Evolutionary conservation across 2,329 filamentous ascomycete genomes (phyloP).

Genomic region (Ascochyta clinopodiicola): DNA sequence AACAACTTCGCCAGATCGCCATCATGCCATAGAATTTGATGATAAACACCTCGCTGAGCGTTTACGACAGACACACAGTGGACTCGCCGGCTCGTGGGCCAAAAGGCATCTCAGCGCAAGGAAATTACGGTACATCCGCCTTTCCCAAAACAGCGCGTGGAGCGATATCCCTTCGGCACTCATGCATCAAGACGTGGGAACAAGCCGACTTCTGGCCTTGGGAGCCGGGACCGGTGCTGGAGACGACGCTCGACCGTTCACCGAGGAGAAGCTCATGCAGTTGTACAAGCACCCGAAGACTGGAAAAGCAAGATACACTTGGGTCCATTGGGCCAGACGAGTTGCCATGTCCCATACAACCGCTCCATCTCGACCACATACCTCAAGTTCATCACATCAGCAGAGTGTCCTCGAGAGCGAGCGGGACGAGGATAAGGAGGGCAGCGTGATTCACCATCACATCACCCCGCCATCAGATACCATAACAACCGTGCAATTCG

Average conservation of each 20-base stretch:
- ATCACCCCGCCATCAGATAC: conserved; percentile 1
- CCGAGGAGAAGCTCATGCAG: conserved; percentile 48
- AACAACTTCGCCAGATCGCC: conserved; percentile 22
- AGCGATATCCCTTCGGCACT: conserved; percentile 15
- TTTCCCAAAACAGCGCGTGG: conserved; percentile 26
- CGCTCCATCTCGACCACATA: conserved; percentile 1
- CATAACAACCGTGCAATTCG: conserved; percentile 36
- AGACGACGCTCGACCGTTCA: conserved; percentile 36
- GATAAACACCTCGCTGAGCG: conserved; percentile 33
- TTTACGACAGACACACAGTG: conserved; percentile 23
- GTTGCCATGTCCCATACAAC: conserved; percentile 26
- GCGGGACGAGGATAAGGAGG: conserved; percentile 6
- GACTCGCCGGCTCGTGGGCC: conserved; percentile 32
- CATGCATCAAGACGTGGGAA: neutral
- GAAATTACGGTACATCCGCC: conserved; percentile 26
- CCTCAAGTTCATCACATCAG: neutral
- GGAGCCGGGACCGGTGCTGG: conserved; percentile 17
- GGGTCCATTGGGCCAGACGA: conserved; percentile 53
- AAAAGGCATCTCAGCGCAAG: conserved; percentile 29
- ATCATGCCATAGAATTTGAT: conserved; percentile 32
- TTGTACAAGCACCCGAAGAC: conserved; percentile 42
- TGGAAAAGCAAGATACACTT: conserved; percentile 50
- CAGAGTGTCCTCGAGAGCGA: neutral
- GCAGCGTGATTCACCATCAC: conserved; percentile 7
- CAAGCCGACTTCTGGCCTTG: conserved; percentile 20